A percentile compares a stretch with the other conserved stretches of the same genome.
Conservation (phyloP, 768 basidiomycete genomes). For the Boletus reticuloceps region DNA sequence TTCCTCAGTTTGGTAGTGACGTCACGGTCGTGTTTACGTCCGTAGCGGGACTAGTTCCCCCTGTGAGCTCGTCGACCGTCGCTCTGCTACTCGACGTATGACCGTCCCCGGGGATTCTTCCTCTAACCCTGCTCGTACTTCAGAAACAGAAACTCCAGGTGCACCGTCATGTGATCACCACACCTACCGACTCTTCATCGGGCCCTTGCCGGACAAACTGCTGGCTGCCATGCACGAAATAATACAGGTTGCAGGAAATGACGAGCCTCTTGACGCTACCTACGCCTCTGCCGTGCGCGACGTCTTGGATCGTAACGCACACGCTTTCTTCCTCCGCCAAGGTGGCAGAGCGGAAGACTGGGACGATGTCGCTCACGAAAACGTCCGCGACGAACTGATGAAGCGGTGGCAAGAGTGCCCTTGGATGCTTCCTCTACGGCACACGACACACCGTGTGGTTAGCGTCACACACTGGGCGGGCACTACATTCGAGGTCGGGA, state of each 20-base stretch:
- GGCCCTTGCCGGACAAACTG: slow-evolving; percentile 70
- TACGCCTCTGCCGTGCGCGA: slow-evolving; percentile 33
- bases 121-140: background rate
- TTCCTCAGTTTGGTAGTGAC: slow-evolving; percentile 8
- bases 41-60: background rate
- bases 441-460: slow-evolving; percentile 7
- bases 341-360: slow-evolving; percentile 70
- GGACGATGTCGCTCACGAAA: slow-evolving; percentile 52
- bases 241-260: slow-evolving; percentile 15
- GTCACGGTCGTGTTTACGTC: slow-evolving; percentile 14
- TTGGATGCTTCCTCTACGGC: slow-evolving; percentile 52
- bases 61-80: background rate
- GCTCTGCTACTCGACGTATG: slow-evolving; percentile 9
- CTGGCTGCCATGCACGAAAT: slow-evolving; percentile 40
- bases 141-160: background rate
- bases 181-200: slow-evolving; percentile 65
- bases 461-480: slow-evolving; percentile 58
- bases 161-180: slow-evolving; percentile 9
- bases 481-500: slow-evolving; percentile 73
- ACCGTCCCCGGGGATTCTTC: slow-evolving; percentile 4
- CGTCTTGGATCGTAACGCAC: slow-evolving; percentile 56
- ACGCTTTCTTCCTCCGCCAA: slow-evolving; percentile 57
- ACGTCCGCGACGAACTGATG: slow-evolving; percentile 54
- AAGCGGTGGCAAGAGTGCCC: slow-evolving; percentile 63
- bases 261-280: slow-evolving; percentile 34